Percentiles rank a stretch among this genome's conserved stretches.
These are phyloP conservation scores for Torulaspora microellipsoides DNA, from an alignment of 805 yeast genomes.

Conservation along the genomic window DNA sequence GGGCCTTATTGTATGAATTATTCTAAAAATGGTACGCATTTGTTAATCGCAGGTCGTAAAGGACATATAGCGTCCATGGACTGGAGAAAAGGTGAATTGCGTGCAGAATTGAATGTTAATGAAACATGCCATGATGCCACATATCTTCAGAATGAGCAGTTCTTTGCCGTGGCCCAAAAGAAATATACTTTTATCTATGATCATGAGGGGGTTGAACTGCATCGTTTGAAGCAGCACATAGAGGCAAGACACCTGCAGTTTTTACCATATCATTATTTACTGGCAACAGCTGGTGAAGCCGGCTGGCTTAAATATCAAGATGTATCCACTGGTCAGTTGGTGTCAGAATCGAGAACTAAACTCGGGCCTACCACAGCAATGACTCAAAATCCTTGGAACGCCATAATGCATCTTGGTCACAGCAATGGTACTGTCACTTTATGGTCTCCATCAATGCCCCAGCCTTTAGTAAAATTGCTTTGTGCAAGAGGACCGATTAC, in stretches of 20 bases:
- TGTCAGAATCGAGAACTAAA: constrained; percentile 79
- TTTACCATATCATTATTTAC: constrained; percentile 85
- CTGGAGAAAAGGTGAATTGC: constrained; percentile 83
- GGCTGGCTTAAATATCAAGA: constrained; percentile 91
- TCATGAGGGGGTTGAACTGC: constrained; percentile 85
- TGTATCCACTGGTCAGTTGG: constrained; percentile 85
- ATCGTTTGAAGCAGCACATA: constrained; percentile 82
- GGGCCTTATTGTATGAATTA: constrained; percentile 87
- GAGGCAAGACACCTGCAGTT: constrained; percentile 82
- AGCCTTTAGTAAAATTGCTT: constrained; percentile 79
- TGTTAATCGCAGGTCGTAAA: constrained; percentile 79
- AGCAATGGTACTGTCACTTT: constrained; percentile 86
- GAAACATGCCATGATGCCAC: constrained; percentile 91
- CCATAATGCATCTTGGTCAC: constrained; percentile 90
- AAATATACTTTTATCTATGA: constrained; percentile 91
- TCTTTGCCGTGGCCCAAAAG: constrained; percentile 94
- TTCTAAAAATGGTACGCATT: constrained; percentile 80
- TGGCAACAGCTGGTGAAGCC: constrained; percentile 84
- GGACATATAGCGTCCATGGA: constrained; percentile 97
- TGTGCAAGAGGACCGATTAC: constrained; percentile 84
- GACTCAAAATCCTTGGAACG: constrained; percentile 94
- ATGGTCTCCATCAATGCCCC: constrained; percentile 88
- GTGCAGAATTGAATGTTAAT: constrained; percentile 75
- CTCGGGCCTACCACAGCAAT: constrained; percentile 85
- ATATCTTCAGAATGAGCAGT: constrained; percentile 87